A percentile compares a stretch with the other conserved stretches of the same genome.
Evolutionary conservation across 2,329 filamentous ascomycete genomes (phyloP).

Genomic region (Lachnellula arida): DNA sequence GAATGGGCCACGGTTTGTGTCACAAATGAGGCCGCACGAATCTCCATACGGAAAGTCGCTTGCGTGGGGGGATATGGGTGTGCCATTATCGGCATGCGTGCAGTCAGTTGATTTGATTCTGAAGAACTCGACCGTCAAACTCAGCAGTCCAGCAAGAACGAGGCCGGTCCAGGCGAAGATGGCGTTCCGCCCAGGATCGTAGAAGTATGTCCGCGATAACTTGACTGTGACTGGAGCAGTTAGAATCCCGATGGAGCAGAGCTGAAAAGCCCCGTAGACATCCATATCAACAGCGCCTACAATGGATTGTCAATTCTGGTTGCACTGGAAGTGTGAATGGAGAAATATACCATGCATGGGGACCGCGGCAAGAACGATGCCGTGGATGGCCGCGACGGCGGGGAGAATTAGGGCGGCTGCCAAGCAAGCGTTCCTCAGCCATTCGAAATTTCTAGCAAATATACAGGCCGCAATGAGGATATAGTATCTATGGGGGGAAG

Average conservation of each 20-base stretch:
- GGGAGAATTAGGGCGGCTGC: constrained; percentile 60
- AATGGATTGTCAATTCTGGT: background rate
- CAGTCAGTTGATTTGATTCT: constrained; percentile 45
- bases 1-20: constrained; percentile 40
- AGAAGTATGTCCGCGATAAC: constrained; percentile 59
- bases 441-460: constrained; percentile 55
- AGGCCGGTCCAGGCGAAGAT: constrained; percentile 64
- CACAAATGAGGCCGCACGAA: constrained; percentile 46
- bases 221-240: constrained; percentile 59
- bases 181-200: constrained; percentile 57
- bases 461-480: constrained; percentile 59
- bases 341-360: constrained; percentile 51
- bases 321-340: background rate
- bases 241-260: constrained; percentile 62
- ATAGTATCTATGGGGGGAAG: constrained; percentile 48
- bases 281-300: constrained; percentile 63
- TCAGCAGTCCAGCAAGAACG: constrained; percentile 55
- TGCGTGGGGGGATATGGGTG: constrained; percentile 33
- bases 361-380: constrained; percentile 53
- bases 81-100: constrained; percentile 35
- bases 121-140: constrained; percentile 61
- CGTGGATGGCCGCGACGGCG: constrained; percentile 59
- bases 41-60: constrained; percentile 41
- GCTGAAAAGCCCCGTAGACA: constrained; percentile 62
- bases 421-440: constrained; percentile 58